These are phyloP conservation scores for Backusella psychrophila DNA, from an alignment of 192 early-diverging fungal genomes.

Conservation along the genomic window DNA sequence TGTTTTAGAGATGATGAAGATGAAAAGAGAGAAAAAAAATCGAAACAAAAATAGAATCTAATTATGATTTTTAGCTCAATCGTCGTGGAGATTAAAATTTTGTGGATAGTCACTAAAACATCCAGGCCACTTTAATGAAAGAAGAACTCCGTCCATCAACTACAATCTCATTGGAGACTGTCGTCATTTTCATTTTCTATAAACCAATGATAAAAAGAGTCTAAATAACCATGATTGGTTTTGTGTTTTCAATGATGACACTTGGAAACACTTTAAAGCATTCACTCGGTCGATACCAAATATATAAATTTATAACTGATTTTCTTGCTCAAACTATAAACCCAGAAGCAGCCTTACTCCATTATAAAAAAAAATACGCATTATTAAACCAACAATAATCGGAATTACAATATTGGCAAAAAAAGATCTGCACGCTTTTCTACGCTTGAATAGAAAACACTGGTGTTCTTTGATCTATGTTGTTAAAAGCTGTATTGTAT, in stretches of 20 bases:
- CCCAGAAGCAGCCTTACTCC: no score
- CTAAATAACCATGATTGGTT: neutral
- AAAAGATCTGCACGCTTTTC: neutral
- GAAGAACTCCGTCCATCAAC: neutral
- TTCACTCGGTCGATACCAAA: no score
- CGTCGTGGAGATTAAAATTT: neutral
- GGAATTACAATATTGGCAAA: neutral
- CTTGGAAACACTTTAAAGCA: no score
- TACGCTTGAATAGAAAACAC: no score
- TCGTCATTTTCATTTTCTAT: neutral
- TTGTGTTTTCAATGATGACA: neutral
- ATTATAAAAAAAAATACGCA: neutral
- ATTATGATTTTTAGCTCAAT: slow-evolving; percentile 1
- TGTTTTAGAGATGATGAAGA: slow-evolving; percentile 12
- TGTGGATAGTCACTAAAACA: neutral
- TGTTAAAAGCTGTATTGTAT: no score
- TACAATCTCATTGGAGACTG: neutral
- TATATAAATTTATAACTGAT: no score
- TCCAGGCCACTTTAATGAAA: neutral
- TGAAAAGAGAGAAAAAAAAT: slow-evolving; percentile 15
- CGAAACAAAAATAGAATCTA: slow-evolving; percentile 4
- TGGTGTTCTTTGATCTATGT: no score
- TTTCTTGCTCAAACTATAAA: no score
- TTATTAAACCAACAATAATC: neutral
- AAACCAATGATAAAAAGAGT: neutral